phyloP scores from a whole-genome alignment of 2,329 filamentous ascomycete genomes.

The Aspergillus calidoustus region DNA sequence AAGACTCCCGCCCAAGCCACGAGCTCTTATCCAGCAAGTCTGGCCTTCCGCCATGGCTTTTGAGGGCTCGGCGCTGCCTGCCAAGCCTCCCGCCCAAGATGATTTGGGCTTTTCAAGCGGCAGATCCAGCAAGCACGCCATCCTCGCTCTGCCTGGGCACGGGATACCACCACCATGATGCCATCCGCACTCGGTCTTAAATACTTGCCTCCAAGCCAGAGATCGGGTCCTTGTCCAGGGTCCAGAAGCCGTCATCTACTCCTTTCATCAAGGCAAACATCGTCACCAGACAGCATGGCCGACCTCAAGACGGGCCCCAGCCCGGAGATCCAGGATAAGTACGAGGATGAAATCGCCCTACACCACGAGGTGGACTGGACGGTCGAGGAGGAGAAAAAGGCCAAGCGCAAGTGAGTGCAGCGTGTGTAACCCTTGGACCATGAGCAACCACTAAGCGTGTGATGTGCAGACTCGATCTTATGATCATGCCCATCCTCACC shows the following conservation, averaged over 20 bases:
- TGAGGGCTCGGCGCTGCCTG: background rate
- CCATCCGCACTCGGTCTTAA: background rate
- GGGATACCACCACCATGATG: background rate
- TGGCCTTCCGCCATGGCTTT: constrained; percentile 3
- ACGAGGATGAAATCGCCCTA: background rate
- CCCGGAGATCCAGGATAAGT: background rate
- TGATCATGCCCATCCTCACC: constrained; percentile 34
- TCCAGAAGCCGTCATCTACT: background rate
- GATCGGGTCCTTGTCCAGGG: background rate
- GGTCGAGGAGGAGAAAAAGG: constrained; percentile 12
- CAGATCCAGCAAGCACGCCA: background rate
- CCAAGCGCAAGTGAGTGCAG: constrained; percentile 14
- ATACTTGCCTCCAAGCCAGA: background rate
- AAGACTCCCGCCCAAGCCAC: background rate
- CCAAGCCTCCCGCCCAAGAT: background rate
- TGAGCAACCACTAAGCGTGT: background rate
- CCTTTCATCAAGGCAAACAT: background rate
- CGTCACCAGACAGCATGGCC: background rate
- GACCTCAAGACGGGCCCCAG: constrained; percentile 1
- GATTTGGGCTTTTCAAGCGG: background rate
- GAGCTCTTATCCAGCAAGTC: background rate
- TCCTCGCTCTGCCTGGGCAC: background rate
- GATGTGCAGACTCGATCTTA: constrained; percentile 32
- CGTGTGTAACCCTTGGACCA: background rate
- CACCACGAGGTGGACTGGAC: constrained; percentile 9